Percentiles rank a stretch among this genome's conserved stretches.
These are phyloP conservation scores for Leucaena leucocephala DNA, from an alignment of 306 rosid genomes.

Conservation along the genomic window DNA sequence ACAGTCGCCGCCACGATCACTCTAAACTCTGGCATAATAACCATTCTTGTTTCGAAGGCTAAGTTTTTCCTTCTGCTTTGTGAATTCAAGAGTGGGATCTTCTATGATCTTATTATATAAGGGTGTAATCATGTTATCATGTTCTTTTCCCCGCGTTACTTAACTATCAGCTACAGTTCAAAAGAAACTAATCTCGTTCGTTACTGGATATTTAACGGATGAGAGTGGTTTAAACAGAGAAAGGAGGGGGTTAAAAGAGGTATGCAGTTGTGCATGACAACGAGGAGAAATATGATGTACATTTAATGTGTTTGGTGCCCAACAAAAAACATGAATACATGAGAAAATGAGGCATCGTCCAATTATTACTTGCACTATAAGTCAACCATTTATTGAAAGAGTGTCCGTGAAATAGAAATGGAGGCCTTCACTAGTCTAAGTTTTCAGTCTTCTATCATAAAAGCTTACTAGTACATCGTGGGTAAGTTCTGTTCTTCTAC, in stretches of 20 bases:
- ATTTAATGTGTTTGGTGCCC: not conserved
- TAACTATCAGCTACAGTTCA: not conserved
- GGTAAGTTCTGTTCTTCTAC: not conserved
- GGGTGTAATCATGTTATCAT: not conserved
- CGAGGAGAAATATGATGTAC: not conserved
- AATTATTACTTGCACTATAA: not conserved
- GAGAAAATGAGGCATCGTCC: not conserved
- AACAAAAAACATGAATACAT: not conserved
- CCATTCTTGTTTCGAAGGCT: not conserved
- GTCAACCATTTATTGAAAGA: not conserved
- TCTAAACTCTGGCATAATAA: not conserved
- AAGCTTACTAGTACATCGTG: not conserved
- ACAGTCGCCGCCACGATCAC: slow-evolving; percentile 4
- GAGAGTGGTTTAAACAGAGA: not conserved
- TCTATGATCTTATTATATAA: slow-evolving; percentile 13
- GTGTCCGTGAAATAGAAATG: not conserved
- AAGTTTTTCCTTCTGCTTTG: not conserved
- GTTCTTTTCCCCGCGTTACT: not conserved
- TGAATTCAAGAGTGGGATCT: not conserved
- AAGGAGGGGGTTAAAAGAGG: not conserved
- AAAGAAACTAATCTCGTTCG: not conserved
- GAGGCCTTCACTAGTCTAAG: not conserved
- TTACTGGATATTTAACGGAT: not conserved
- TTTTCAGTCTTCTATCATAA: not conserved
- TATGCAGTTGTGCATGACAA: not conserved